Conservation (phyloP, 495 filamentous ascomycete genomes). For the Letharia lupina region DNA sequence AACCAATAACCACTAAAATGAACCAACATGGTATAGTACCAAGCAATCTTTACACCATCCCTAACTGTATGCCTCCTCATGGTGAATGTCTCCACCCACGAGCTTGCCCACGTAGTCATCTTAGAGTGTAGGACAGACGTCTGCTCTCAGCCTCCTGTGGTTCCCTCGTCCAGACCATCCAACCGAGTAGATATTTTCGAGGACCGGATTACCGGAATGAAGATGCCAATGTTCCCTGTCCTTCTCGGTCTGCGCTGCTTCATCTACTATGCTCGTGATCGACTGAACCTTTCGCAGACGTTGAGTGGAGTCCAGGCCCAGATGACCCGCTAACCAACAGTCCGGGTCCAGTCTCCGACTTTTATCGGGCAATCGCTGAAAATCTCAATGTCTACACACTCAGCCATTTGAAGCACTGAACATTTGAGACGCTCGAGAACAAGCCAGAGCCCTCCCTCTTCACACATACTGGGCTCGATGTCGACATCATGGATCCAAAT, state of each 20-base stretch:
- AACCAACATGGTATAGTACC: neutral
- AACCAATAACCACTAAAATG: neutral
- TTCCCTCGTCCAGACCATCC: neutral
- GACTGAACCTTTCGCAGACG: neutral
- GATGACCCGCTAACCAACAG: neutral
- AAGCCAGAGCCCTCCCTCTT: conserved; percentile 56
- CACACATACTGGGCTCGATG: conserved; percentile 48
- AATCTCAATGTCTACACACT: conserved; percentile 56
- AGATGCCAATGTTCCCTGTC: neutral
- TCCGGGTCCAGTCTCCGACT: conserved; percentile 44
- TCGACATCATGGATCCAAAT: conserved; percentile 65
- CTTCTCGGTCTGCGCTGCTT: neutral
- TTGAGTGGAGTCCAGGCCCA: neutral
- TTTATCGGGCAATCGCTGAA: conserved; percentile 58
- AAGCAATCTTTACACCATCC: neutral
- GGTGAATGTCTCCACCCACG: neutral
- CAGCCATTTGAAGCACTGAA: conserved; percentile 41
- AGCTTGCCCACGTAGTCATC: neutral
- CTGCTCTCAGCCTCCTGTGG: neutral
- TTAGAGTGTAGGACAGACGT: neutral
- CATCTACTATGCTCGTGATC: neutral
- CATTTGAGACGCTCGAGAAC: conserved; percentile 67
- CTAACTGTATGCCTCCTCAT: neutral
- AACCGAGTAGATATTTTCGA: neutral
- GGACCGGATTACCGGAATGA: neutral